Percentiles rank a stretch among this genome's conserved stretches.
Evolutionary conservation across 2,329 filamentous ascomycete species (phyloP).

Genomic region (Botrytis cinerea): DNA sequence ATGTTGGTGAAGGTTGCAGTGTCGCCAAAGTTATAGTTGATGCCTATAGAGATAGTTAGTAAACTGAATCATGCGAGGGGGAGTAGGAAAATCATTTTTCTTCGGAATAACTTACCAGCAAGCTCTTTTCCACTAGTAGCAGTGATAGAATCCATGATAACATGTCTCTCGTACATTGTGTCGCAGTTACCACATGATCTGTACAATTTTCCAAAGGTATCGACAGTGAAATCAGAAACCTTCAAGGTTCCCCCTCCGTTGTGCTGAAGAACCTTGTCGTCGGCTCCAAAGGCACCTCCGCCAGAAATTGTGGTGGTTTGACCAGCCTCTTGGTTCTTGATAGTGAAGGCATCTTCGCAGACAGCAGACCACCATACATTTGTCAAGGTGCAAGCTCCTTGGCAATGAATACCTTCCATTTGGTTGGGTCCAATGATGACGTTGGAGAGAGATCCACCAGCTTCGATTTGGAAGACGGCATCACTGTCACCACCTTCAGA

Average conservation of each 20-base stretch:
- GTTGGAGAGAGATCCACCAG: conserved; percentile 41
- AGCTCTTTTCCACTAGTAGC: conserved; percentile 44
- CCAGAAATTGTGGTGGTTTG: conserved; percentile 47
- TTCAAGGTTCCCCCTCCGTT: conserved; percentile 46
- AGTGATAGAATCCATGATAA: conserved; percentile 48
- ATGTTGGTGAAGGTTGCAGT: conserved; percentile 48
- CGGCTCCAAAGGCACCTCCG: conserved; percentile 47
- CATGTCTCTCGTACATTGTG: conserved; percentile 35
- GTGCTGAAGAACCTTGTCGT: conserved; percentile 46
- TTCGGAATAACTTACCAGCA: conserved; percentile 27
- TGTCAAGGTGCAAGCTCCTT: conserved; percentile 36
- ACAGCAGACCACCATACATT: conserved; percentile 38
- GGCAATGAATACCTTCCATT: conserved; percentile 40
- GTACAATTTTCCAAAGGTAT: conserved; percentile 51
- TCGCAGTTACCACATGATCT: conserved; percentile 54
- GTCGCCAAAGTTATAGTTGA: conserved; percentile 55
- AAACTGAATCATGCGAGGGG: background rate
- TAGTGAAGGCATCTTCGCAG: conserved; percentile 36
- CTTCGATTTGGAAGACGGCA: conserved; percentile 42
- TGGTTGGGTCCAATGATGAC: conserved; percentile 43
- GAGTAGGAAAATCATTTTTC: background rate
- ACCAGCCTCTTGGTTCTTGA: conserved; percentile 35
- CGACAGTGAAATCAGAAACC: conserved; percentile 45
- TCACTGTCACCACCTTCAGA: conserved; percentile 45
- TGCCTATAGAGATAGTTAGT: conserved; percentile 46